Evolutionary conservation across 2,329 filamentous ascomycete genomes (phyloP).

Genomic region (Colletotrichum melonis): DNA sequence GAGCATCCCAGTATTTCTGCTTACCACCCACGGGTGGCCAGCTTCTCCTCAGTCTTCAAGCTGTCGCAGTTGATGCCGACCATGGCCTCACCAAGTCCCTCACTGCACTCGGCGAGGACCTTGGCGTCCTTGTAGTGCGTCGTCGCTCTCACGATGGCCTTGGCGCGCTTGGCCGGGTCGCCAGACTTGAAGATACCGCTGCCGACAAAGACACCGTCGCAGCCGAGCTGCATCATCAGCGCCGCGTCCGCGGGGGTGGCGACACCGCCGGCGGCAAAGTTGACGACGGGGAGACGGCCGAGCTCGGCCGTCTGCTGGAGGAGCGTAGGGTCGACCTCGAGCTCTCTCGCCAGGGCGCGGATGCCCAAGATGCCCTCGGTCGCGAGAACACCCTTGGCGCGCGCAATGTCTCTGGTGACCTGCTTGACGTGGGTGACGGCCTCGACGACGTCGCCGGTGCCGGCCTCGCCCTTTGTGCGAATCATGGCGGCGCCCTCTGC

Average conservation of each 20-base stretch:
- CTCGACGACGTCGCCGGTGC: slow-evolving; percentile 96
- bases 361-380: slow-evolving; percentile 63
- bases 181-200: slow-evolving; percentile 98
- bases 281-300: slow-evolving; percentile 91
- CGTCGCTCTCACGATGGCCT: slow-evolving; percentile 93
- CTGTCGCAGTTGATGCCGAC: slow-evolving; percentile 89
- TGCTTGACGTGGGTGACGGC: slow-evolving; percentile 96
- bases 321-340: slow-evolving; percentile 81
- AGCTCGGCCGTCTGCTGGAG: slow-evolving; percentile 89
- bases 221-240: slow-evolving; percentile 98
- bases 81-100: slow-evolving; percentile 96
- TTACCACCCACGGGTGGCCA: slow-evolving; percentile 89
- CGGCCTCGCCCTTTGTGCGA: slow-evolving; percentile 97
- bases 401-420: slow-evolving; percentile 83
- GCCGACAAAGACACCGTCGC: slow-evolving; percentile 97
- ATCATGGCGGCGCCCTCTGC: slow-evolving; percentile 98
- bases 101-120: slow-evolving; percentile 87
- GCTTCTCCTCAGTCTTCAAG: slow-evolving; percentile 83
- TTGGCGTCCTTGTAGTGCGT: slow-evolving; percentile 90
- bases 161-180: slow-evolving; percentile 88
- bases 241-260: slow-evolving; percentile 98
- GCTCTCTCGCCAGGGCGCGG: slow-evolving; percentile 82
- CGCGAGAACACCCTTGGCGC: slow-evolving; percentile 79
- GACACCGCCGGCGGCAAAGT: slow-evolving; percentile 98
- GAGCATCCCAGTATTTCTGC: not conserved